Evolutionary conservation across 129 eudicot genomes (phyloP), one percentile per base, ranked within the genome.

Genomic region (Lonicera japonica): DNA sequence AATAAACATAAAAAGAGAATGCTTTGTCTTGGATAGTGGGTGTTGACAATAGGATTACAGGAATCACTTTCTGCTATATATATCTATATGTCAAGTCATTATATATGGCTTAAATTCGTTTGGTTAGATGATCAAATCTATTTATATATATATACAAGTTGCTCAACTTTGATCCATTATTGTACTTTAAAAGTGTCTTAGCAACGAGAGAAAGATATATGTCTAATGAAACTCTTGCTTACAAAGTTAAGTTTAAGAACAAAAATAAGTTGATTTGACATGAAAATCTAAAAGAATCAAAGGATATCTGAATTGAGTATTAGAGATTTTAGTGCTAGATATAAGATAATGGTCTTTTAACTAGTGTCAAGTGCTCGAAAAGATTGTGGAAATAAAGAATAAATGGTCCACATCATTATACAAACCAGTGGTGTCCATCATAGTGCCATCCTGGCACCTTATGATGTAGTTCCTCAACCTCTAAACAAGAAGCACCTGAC

Each of bases 381-480:
- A 57, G 21, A 57, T n/a, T 34, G 48, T 60, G 50, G 64, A 40
- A 29, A 12, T 60, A 20, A 3, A 59, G 51, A 4, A 36, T 60
- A n/a, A 20, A 60, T 34, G 64, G 51, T 60, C 24, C 21, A 40
- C 21, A 20, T 34, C 13, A 40, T 11, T n/a, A n/a, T 8, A 34
- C 64, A 60, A 5, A 16, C 25, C 7, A 0, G 23, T 60, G 64
- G 16, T 21, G 50, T 38, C 47, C 39, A 24, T 43, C 17, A 29
- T 48, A 65, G 29, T 46, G 58, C 68, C 56, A 24, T 5, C 48
- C 68, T 48, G 46, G 23, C 56, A 46, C 40, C 51, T 41, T 22
- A 67, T 40, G 39, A 67, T 57, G 65, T 8, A 58, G 73, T 68
- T 51, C 47, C 62, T 66, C 70, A 38, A 66, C 70, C 70, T 39